Base-by-base conservation (phyloP, 345 rosid species). In the Moricandia moricandioides region DNA sequence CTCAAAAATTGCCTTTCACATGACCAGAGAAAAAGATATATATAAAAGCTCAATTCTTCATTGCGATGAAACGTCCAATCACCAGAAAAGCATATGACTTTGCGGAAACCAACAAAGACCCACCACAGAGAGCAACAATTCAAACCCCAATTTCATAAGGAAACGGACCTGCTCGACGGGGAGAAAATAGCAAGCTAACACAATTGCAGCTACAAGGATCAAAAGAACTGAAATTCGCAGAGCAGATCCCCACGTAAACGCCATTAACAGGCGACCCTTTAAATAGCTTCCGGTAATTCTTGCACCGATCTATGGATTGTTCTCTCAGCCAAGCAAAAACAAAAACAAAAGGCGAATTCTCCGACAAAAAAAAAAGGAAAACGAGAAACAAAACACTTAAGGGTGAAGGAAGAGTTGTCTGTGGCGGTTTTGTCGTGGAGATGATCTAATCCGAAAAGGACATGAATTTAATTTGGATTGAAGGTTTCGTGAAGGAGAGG, bases 111-210 rank as follows among this genome's bases (percentile, higher is more conserved):
- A 76, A 40, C 61, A 8, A 67, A 75, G 65, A 29, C 77, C 74
- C 57, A 72, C 31, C 10, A 2, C 63, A 64, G 12, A 35, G 37
- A 78, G 16, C 29, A 30, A 39, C 37, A 76, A 39, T 33, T 8
- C 65, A 67, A 14, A 51, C 73, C 57, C 51, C 64, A 76, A 54
- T 29, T 24, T 17, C 2, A 33, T 6, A 47, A 11, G 3, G 8
- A 33, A 62, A 67, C 51, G 27, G 12, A 90, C 99, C 96, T 92
- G 83, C 71, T 96, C 96, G 3, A 96, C 88, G 54, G 99, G 99
- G 73, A 92, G 93, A 64, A 96, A 89, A 84, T 84, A 89, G 66
- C 87, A 91, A 76, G 97, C 99, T 75, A 83, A 63, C 78, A 86
- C 74, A 62, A 81, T 85, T 60, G 91, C 91, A 72, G 87, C 89